These are phyloP conservation scores for Akanthomyces uredinophilus DNA, from an alignment of 2,329 filamentous ascomycete genomes.

Conservation along the genomic window DNA sequence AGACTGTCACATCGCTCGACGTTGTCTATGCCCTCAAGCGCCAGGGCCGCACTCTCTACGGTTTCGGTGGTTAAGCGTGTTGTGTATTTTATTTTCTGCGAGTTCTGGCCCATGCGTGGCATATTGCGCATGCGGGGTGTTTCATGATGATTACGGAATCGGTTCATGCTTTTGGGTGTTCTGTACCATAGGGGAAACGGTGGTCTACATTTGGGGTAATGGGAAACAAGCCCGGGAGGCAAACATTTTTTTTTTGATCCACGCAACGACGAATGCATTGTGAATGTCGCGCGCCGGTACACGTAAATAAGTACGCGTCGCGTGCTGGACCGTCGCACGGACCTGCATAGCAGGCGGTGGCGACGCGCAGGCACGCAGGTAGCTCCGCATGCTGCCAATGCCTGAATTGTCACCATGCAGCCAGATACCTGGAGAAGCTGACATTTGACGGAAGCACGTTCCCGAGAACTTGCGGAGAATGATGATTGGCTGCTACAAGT, in stretches of 20 bases:
- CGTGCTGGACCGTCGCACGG: no score
- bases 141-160: constrained; percentile 39
- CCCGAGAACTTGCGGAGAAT: no score
- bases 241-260: constrained; percentile 23
- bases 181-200: constrained; percentile 39
- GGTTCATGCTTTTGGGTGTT: constrained; percentile 39
- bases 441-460: no score
- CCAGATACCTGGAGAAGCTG: no score
- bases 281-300: background rate
- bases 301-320: no score
- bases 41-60: constrained; percentile 66
- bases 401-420: no score
- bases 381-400: no score
- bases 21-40: constrained; percentile 57
- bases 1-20: constrained; percentile 61
- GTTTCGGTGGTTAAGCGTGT: constrained; percentile 64
- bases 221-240: constrained; percentile 23
- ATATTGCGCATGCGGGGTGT: constrained; percentile 27
- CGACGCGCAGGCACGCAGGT: background rate
- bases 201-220: constrained; percentile 34
- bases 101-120: constrained; percentile 23
- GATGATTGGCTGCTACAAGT: no score
- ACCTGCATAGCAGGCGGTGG: no score
- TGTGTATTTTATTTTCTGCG: constrained; percentile 21
- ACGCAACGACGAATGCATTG: background rate